Base-by-base conservation (phyloP, 78 protist genomes). In the Emiliania huxleyi region DNA sequence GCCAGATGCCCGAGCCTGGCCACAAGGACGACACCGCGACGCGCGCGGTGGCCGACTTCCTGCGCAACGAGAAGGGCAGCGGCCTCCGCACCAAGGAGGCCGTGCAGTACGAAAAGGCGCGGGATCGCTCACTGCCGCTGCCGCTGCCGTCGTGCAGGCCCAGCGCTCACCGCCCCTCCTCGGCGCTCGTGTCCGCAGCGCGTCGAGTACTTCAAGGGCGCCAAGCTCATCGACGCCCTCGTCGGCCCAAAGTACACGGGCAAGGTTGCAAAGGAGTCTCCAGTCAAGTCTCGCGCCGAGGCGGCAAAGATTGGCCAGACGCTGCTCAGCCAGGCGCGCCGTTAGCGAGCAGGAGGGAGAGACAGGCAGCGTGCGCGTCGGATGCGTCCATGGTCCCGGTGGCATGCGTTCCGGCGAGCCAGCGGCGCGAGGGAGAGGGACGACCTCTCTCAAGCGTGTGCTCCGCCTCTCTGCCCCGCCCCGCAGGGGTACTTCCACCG, bases 171-270 rank as follows among this genome's bases (percentile, higher is more conserved):
- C 15, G 29, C 8, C 15, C 62, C 8, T n/a, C n/a, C n/a, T n/a
- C n/a, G n/a, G n/a, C n/a, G n/a, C n/a, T n/a, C n/a, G n/a, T n/a
- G n/a, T 26, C 35, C 35, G 37, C 89, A 81, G 89, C 89, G 89
- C 38, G 89, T 81, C 42, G 89, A 81, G 89, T 81, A 81, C 89
- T 81, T 81, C 89, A 81, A 81, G 56, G 89, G 89, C 37, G 0
- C 89, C 43, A 81, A 81, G 89, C 55, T 81, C 22, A 42, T 81
- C 37, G 89, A 81, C 40, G 42, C 89, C 56, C 89, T 81, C 29
- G 23, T 81, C 56, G 5, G n/a, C 29, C 56, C 55, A 23, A 81
- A 81, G 89, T 81, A 81, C 56, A 81, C 43, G 37, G 56, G 85
- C 18, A 77, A 77, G 85, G 4, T 77, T 45, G 85, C 85, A 15